Base-by-base conservation (phyloP, 2,329 filamentous ascomycete species). In the Cryphonectria parasitica region DNA sequence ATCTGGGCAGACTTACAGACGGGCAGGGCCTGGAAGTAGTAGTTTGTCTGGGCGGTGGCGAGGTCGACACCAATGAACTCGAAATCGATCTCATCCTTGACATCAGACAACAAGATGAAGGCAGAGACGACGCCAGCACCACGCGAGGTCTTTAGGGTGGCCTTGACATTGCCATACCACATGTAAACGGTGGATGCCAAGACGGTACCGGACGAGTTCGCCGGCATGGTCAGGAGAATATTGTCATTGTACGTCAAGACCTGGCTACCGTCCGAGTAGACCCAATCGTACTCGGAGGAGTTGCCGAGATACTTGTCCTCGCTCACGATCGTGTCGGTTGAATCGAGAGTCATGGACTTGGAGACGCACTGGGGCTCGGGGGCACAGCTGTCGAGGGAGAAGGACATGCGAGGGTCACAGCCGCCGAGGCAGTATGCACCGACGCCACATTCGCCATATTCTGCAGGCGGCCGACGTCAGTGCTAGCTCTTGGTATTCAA, bases 11-110 rank as follows among this genome's bases (percentile, higher is more conserved):
- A 79, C 93, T 85, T 85, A 97, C 94, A 98, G 80, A 95, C 87
- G 54, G 93, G 91, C 74, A 98, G 91, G 78, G 96, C 96, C 83
- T 98, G 95, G 83, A 92, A 98, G 83, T 98, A 99, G 85, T 90
- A 99, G 84, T 99, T 99, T 79, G 94, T 96, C 84, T 99, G 95
- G 25, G 92, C 93, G 73, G 87, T 88, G 63, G 85, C 78, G 73
- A 97, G 85, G 77, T 98, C 93, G 61, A 88, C 88, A 74, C 96
- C 96, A 68, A 99, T 88, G 80, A 92, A 98, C 81, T 99, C 96
- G 79, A 94, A 98, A 83, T 99, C 96, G 77, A 99, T 97, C 82
- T 99, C 96, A 78, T 99, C 96, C 86, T 98, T 97, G 78, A 97
- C 92, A 77, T 98, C 95, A 49, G 92, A 95, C 81, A 98, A 89